These are phyloP conservation scores for Tillandsia fasciculata DNA, from an alignment of 176 grass and related monocot genomes.

Conservation along the genomic window DNA sequence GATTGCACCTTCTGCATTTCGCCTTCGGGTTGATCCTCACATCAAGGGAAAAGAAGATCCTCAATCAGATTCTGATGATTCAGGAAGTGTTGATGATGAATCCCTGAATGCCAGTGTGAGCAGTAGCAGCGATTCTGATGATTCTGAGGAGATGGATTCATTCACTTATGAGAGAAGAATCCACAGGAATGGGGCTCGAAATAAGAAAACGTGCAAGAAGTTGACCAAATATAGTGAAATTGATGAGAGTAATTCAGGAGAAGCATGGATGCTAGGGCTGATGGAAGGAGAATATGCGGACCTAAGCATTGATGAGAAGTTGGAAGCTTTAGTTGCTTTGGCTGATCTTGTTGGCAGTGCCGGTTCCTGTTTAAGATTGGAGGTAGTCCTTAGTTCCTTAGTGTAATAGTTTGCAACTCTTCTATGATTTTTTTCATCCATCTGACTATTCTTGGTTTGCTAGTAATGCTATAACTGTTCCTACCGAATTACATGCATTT, in stretches of 20 bases:
- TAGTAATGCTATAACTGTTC: neutral
- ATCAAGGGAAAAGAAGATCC: conserved; percentile 74
- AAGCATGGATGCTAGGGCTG: conserved; percentile 78
- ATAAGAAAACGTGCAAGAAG: conserved; percentile 29
- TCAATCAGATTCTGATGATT: conserved; percentile 65
- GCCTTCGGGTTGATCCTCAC: conserved; percentile 79
- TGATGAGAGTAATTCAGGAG: conserved; percentile 87
- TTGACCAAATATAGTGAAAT: conserved; percentile 71
- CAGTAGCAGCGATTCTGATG: conserved; percentile 46
- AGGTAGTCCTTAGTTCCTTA: conserved; percentile 36
- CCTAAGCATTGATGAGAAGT: conserved; percentile 90
- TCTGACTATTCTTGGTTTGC: neutral
- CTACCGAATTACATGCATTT: neutral
- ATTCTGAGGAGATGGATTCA: conserved; percentile 34
- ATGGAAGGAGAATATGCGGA: conserved; percentile 94
- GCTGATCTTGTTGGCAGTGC: conserved; percentile 74
- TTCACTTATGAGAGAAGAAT: conserved; percentile 32
- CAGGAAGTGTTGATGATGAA: conserved; percentile 68
- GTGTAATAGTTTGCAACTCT: neutral
- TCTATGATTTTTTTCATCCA: neutral
- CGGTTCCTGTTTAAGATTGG: conserved; percentile 59
- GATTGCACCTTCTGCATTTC: conserved; percentile 71
- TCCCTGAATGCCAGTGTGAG: conserved; percentile 26
- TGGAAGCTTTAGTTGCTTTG: conserved; percentile 78
- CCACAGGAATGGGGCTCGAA: conserved; percentile 20